Percentiles rank a stretch among this genome's conserved stretches.
Conservation (phyloP, 768 basidiomycete species). For the Lactarius pseudohatsudake region DNA sequence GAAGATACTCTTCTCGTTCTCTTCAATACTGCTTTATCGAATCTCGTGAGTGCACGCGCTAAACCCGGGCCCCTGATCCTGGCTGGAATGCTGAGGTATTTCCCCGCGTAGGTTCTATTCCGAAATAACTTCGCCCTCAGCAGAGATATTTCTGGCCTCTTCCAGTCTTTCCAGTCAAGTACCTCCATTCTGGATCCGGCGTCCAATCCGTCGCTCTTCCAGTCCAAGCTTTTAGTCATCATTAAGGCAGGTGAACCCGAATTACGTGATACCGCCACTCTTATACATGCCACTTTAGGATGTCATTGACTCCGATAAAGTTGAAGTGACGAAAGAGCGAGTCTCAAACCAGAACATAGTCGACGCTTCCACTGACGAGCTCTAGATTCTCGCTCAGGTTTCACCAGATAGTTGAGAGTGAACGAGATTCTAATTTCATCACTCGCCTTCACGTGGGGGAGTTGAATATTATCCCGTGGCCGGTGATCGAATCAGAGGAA, state of each 20-base stretch:
- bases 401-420: conserved; percentile 57
- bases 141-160: conserved; percentile 57
- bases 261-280: background rate
- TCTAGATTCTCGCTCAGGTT: conserved; percentile 55
- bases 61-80: background rate
- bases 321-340: conserved; percentile 57
- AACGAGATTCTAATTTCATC: conserved; percentile 53
- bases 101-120: conserved; percentile 48
- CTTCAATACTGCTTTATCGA: conserved; percentile 34
- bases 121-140: conserved; percentile 64
- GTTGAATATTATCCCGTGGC: conserved; percentile 47
- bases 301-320: conserved; percentile 59
- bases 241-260: conserved; percentile 47
- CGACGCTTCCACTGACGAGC: background rate
- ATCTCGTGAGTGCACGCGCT: conserved; percentile 40
- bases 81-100: background rate
- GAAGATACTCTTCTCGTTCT: conserved; percentile 34
- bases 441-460: conserved; percentile 51
- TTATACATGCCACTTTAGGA: conserved; percentile 41
- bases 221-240: conserved; percentile 58
- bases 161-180: conserved; percentile 59
- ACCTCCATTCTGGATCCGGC: conserved; percentile 56
- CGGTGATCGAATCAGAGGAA: conserved; percentile 40
- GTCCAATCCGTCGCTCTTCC: conserved; percentile 57
- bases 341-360: conserved; percentile 20